Evolutionary conservation across 2,329 filamentous ascomycete genomes (phyloP), one percentile per base, ranked within the genome.

Genomic region (Arthrobotrys sinensis): DNA sequence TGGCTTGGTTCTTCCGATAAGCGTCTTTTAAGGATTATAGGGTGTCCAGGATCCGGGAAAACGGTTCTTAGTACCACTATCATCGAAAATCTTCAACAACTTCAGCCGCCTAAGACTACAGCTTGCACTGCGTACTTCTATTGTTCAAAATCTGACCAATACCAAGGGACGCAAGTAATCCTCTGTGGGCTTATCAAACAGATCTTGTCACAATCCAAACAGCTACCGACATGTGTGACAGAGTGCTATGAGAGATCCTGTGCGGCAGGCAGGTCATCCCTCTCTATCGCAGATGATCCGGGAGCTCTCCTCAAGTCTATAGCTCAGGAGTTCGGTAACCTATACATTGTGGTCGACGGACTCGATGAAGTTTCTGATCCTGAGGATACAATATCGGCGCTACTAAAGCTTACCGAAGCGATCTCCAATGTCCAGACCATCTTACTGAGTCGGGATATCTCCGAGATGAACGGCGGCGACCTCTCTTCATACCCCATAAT

Each of bases 331-430:
- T 60, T 75, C 48, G 34, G 38, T 10, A 72, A 32, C 19, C 55
- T 78, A 34, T 73, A 71, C 10, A 28, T 78, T 11, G 68, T 78
- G 4, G 45, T 78, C 3, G 75, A 78, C n/a, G 75, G 75, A 0
- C 28, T 78, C 28, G 75, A 78, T 38, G 75, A 78, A 43, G 38
- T 64, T 1, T 45, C 55, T 10, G 75, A 78, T 12, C 66, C 34
- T 14, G 50, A 64, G 1, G 40, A 24, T 0, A 24, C 63, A n/a
- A 28, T 62, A 11, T 14, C 36, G 11, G 12, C 48, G 10, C 16
- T 75, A 5, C 21, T 60, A 11, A 16, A 66, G 24, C 48, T 67
- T 24, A 62, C 62, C n/a, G 34, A 62, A 1, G 16, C 48, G 14
- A n/a, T 45, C 7, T 62, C 46, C 6, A 75, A 75, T 32, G 28